A percentile compares a stretch with the other conserved stretches of the same genome.
These are phyloP conservation scores for Sordariomycetes sp. DNA, from an alignment of 2,329 filamentous ascomycete genomes.

Conservation along the genomic window DNA sequence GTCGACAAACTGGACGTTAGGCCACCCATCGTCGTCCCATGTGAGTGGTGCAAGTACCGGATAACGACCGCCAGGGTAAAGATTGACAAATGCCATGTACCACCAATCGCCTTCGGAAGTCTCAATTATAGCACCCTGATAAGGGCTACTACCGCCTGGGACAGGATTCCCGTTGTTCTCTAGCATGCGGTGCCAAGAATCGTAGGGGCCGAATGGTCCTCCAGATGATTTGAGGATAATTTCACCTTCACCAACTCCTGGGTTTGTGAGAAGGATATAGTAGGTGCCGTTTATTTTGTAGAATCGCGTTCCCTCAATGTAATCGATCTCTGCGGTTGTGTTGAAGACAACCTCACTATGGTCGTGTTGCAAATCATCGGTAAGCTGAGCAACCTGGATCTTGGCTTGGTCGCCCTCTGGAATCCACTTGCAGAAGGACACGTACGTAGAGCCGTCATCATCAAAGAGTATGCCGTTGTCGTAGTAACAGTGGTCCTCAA, in stretches of 20 bases:
- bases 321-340: constrained; percentile 14
- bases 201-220: constrained; percentile 44
- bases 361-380: constrained; percentile 35
- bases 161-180: constrained; percentile 30
- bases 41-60: constrained; percentile 46
- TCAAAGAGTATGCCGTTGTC: constrained; percentile 50
- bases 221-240: constrained; percentile 40
- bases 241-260: constrained; percentile 23
- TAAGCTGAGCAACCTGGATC: constrained; percentile 41
- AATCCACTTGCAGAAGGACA: too few species aligned
- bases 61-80: constrained; percentile 46
- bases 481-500: constrained; percentile 40
- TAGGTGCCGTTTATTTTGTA: constrained; percentile 48
- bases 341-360: constrained; percentile 21
- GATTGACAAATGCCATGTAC: constrained; percentile 47
- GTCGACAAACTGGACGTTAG: constrained; percentile 28
- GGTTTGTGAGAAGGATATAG: constrained; percentile 42
- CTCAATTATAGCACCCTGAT: constrained; percentile 48
- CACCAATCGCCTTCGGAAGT: constrained; percentile 45
- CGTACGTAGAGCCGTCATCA: constrained; percentile 49
- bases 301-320: constrained; percentile 42
- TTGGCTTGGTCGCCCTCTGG: constrained; percentile 39
- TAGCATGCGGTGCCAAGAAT: constrained; percentile 31
- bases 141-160: constrained; percentile 31
- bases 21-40: constrained; percentile 43